A percentile compares a stretch with the other conserved stretches of the same genome.
phyloP scores from a whole-genome alignment of 2,329 filamentous ascomycete species.

The Hypomyces perniciosus region DNA sequence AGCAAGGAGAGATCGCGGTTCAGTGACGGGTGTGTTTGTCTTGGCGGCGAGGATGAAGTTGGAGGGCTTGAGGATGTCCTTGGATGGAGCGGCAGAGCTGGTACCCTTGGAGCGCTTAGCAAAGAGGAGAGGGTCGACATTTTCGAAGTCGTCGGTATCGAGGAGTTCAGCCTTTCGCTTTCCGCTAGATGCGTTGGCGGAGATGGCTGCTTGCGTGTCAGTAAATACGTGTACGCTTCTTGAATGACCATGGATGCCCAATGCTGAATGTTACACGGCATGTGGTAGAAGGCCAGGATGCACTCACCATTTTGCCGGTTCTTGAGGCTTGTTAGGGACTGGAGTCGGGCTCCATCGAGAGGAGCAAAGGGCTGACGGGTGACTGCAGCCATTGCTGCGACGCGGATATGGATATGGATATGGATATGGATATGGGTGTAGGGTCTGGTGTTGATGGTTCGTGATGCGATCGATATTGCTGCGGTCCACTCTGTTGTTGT shows the following conservation, averaged over 20 bases:
- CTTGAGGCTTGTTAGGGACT: conserved; percentile 67
- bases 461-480: not conserved
- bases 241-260: not conserved
- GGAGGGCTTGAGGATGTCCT: conserved; percentile 44
- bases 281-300: not conserved
- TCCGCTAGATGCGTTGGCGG: conserved; percentile 29
- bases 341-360: conserved; percentile 62
- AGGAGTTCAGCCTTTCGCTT: conserved; percentile 56
- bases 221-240: not conserved
- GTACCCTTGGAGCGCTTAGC: conserved; percentile 54
- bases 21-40: conserved; percentile 28
- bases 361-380: conserved; percentile 70
- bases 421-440: conserved; percentile 4
- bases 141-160: conserved; percentile 52
- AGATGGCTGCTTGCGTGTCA: conserved; percentile 25
- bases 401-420: conserved; percentile 3
- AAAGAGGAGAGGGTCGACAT: conserved; percentile 52
- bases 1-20: conserved; percentile 25
- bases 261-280: not conserved
- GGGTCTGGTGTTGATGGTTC: not conserved
- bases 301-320: conserved; percentile 68
- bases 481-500: not conserved
- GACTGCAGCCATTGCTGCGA: conserved; percentile 45
- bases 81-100: conserved; percentile 33
- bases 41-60: conserved; percentile 40